These are phyloP conservation scores for Neonectria ditissima DNA, from an alignment of 2,329 filamentous ascomycete genomes.

Conservation along the genomic window DNA sequence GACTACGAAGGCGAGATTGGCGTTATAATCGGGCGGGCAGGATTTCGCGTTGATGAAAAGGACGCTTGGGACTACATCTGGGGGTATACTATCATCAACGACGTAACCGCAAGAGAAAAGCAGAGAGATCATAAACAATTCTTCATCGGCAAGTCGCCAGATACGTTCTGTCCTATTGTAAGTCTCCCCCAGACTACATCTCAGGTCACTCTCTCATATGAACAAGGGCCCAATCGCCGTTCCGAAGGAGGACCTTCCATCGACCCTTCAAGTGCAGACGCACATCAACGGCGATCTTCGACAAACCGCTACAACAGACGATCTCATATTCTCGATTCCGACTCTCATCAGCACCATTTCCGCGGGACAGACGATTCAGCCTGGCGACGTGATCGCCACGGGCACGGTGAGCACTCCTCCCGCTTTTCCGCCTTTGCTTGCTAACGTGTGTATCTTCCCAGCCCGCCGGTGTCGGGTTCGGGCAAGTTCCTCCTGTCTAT, in stretches of 20 bases:
- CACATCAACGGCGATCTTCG: constrained; percentile 60
- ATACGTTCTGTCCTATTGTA: constrained; percentile 68
- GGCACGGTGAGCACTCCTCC: constrained; percentile 48
- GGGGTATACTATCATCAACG: constrained; percentile 68
- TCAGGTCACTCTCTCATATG: not conserved
- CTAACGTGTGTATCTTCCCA: not conserved
- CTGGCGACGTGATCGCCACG: constrained; percentile 60
- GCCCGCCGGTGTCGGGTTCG: constrained; percentile 61
- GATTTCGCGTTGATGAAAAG: constrained; percentile 55
- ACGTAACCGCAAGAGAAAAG: constrained; percentile 62
- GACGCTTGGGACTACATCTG: constrained; percentile 64
- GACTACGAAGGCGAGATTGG: constrained; percentile 70
- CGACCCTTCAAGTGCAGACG: constrained; percentile 56
- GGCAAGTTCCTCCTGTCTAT: constrained; percentile 53
- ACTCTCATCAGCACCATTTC: constrained; percentile 56
- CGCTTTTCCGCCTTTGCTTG: not conserved
- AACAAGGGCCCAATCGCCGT: constrained; percentile 62
- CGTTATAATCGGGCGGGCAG: constrained; percentile 65
- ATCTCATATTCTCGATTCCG: constrained; percentile 60
- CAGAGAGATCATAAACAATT: constrained; percentile 71
- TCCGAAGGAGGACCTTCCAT: constrained; percentile 57
- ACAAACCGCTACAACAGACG: constrained; percentile 57
- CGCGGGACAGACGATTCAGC: constrained; percentile 56
- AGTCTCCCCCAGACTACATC: not conserved
- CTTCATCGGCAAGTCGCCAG: constrained; percentile 67